Base-by-base conservation (phyloP, 75 land plant genomes). In the Pinus taeda region DNA sequence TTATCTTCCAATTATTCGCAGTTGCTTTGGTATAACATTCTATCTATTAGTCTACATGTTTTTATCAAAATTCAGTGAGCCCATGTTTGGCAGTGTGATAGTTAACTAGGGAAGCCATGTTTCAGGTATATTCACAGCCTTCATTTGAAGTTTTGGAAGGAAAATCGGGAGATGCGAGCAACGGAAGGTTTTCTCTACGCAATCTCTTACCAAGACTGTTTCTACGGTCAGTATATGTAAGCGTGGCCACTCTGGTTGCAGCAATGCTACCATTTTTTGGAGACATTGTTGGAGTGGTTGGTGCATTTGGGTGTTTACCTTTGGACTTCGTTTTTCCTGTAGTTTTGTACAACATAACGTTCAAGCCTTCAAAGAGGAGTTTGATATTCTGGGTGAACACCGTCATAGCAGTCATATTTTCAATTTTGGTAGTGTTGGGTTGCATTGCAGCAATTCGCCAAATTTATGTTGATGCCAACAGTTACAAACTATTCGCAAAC, bases 201-300 rank as follows among this genome's bases (percentile, higher is more conserved):
- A 93, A 93, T 65, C 73, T 89, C 0, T 1, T 91, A 26, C 92
- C 93, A 5, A 86, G 98, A 70, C 13, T 93, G 13, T 57, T 82
- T 7, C 60, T 77, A 26, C 58, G 95, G 3, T 81, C 90, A 6
- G n/a, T 86, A 3, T 73, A 84, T 0, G 81, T 90, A 4, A 73
- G 75, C 3, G 15, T 88, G 6, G 83, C 87, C 36, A 85, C 94
- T 1, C 49, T 81, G 4, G 64, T 93, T 12, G 91, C 90, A 56
- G 91, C 96, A 13, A 87, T 96, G 91, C 81, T 96, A 2, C 98
- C 98, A 20, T 93, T 96, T 78, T 93, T 96, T 67, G 96, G 90
- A 24, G 96, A 96, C 81, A 77, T 96, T 55, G 87, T 81, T 74
- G 88, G 89, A 17, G 60, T 96, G 3, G 78, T 90, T 6, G 96